These are phyloP conservation scores for Aspergillus pseudoterreus DNA, from an alignment of 2,329 filamentous ascomycete species.

Conservation along the genomic window DNA sequence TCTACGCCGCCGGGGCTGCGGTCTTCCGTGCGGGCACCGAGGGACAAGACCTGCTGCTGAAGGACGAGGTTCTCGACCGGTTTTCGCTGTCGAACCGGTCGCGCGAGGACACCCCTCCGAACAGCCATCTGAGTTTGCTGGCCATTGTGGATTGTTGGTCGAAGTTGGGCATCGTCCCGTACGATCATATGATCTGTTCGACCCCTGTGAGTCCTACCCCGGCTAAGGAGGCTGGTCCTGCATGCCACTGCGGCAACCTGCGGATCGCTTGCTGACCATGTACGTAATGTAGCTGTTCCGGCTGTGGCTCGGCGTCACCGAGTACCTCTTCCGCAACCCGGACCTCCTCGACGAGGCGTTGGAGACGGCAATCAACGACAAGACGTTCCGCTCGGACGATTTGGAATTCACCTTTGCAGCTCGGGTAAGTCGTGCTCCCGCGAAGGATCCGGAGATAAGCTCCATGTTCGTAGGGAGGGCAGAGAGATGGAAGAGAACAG, in stretches of 20 bases:
- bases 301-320: slow-evolving; percentile 93
- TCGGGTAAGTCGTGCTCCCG: slow-evolving; percentile 46
- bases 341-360: slow-evolving; percentile 79
- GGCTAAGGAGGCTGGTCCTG: neutral
- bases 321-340: slow-evolving; percentile 85
- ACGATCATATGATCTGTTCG: slow-evolving; percentile 99
- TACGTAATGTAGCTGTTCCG: slow-evolving; percentile 65
- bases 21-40: slow-evolving; percentile 57
- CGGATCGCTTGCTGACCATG: slow-evolving; percentile 5
- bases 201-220: slow-evolving; percentile 62
- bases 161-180: slow-evolving; percentile 85
- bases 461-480: no score
- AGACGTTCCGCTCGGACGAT: slow-evolving; percentile 90
- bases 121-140: slow-evolving; percentile 89
- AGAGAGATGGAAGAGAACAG: neutral
- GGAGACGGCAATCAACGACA: slow-evolving; percentile 80
- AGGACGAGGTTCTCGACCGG: slow-evolving; percentile 77
- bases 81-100: slow-evolving; percentile 76
- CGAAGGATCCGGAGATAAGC: neutral
- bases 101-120: slow-evolving; percentile 64
- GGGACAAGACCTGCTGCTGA: slow-evolving; percentile 65
- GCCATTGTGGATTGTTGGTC: slow-evolving; percentile 99
- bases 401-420: slow-evolving; percentile 97
- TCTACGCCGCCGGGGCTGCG: slow-evolving; percentile 73
- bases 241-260: neutral